A percentile compares a stretch with the other conserved stretches of the same genome.
These are phyloP conservation scores for Talaromyces liani DNA, from an alignment of 495 filamentous ascomycete species.

Conservation along the genomic window DNA sequence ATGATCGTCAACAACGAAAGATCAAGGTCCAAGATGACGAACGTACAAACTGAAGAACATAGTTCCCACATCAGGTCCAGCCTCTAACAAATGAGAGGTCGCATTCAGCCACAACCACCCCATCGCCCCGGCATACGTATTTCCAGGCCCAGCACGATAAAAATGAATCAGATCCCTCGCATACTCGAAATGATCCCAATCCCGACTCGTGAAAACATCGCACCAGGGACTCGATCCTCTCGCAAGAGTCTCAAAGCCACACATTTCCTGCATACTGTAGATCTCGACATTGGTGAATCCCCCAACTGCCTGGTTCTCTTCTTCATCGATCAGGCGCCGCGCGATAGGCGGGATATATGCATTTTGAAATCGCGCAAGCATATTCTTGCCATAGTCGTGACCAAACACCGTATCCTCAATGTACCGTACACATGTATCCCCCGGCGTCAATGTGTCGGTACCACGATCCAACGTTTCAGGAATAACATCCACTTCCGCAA, in stretches of 20 bases:
- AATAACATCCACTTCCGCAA: constrained; percentile 40
- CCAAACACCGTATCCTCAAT: constrained; percentile 36
- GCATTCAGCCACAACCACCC: constrained; percentile 59
- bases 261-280: constrained; percentile 57
- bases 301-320: constrained; percentile 30
- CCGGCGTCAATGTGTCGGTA: constrained; percentile 52
- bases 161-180: constrained; percentile 54
- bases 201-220: constrained; percentile 45
- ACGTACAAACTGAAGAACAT: constrained; percentile 54
- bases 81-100: constrained; percentile 39
- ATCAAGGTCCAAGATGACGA: not conserved
- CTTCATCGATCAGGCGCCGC: constrained; percentile 31
- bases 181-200: constrained; percentile 54
- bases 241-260: constrained; percentile 50
- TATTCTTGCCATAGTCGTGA: constrained; percentile 40
- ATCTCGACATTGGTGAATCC: constrained; percentile 37
- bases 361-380: constrained; percentile 38
- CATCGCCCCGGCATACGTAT: constrained; percentile 47
- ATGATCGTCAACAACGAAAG: not conserved
- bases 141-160: constrained; percentile 55
- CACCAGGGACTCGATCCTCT: constrained; percentile 52
- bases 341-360: constrained; percentile 42
- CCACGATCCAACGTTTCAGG: constrained; percentile 42
- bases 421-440: constrained; percentile 49
- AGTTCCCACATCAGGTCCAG: constrained; percentile 40